These are phyloP conservation scores for Aspergillus sergii DNA, from an alignment of 2,329 filamentous ascomycete species.

Conservation along the genomic window DNA sequence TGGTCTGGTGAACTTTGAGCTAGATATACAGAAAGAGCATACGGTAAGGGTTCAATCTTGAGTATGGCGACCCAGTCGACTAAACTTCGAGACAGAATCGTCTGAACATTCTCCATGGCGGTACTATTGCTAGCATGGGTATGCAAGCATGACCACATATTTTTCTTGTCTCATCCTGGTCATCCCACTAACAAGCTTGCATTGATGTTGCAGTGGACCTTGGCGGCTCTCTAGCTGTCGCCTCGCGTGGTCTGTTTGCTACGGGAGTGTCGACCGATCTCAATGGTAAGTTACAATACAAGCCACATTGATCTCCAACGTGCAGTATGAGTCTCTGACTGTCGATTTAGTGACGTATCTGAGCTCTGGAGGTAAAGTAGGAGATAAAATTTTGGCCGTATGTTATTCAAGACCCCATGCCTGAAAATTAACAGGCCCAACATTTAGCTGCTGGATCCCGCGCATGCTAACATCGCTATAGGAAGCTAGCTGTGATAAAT, in stretches of 20 bases:
- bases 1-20: constrained; percentile 65
- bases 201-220: constrained; percentile 57
- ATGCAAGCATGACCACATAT: constrained; percentile 14
- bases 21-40: constrained; percentile 66
- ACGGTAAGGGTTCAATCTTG: constrained; percentile 50
- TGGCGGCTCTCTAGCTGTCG: constrained; percentile 67
- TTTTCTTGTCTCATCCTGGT: not conserved
- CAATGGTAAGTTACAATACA: constrained; percentile 48
- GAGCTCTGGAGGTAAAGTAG: constrained; percentile 64
- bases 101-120: constrained; percentile 67
- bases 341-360: constrained; percentile 60
- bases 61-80: not conserved
- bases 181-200: not conserved
- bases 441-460: not conserved
- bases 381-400: constrained; percentile 60
- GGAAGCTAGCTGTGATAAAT: constrained; percentile 68
- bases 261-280: constrained; percentile 70
- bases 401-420: constrained; percentile 21
- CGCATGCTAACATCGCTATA: constrained; percentile 26
- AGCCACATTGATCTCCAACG: not conserved
- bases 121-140: constrained; percentile 66
- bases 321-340: not conserved
- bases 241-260: constrained; percentile 65
- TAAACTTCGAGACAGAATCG: constrained; percentile 55
- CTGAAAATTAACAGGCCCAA: not conserved